Evolutionary conservation across 2,329 filamentous ascomycete genomes (phyloP), one percentile per base, ranked within the genome.

Genomic region (Aspergillus quadricinctus): DNA sequence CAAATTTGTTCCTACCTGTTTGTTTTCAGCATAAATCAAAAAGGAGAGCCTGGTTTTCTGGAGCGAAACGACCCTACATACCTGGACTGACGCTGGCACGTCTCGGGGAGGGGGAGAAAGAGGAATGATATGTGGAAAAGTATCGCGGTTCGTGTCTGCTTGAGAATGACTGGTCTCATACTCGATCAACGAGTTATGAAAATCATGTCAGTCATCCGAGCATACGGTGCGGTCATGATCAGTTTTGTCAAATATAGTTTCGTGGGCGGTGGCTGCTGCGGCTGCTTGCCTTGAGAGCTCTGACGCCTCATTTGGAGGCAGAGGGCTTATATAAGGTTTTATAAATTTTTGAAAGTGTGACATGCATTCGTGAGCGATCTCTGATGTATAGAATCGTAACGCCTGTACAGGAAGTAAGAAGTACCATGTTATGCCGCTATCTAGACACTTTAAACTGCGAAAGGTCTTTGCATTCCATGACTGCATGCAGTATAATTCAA

Each of bases 71-170:
- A 69, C 65, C 64, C 61, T 66, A 62, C 62, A 58, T 62, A 60
- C 65, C 64, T 66, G 65, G 63, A 68, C 66, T 67, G 69, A 73
- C 72, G 72, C 72, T 75, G 72, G 72, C 70, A 70, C 72, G 72
- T 72, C 68, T 66, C 61, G 63, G 69, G 61, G 65, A 65, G 62
- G 63, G 68, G 61, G 61, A 27, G 58, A 61, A 58, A 63, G 63
- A 66, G 57, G 57, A 56, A 61, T 55, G 62, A 61, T 54, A 52
- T 48, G 56, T 53, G 60, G 59, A 63, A 61, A 65, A 64, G 63
- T 66, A 60, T 64, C 61, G 55, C 50, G 48, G 19, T 54, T 23
- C 25, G 31, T 37, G 17, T 14, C 25, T 50, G 43, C 27, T 58
- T 59, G 49, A 55, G 54, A 56, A 58, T 54, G 61, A 61, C 45